phyloP scores from a whole-genome alignment of 805 yeast genomes.

The Yamadazyma phyllophila region DNA sequence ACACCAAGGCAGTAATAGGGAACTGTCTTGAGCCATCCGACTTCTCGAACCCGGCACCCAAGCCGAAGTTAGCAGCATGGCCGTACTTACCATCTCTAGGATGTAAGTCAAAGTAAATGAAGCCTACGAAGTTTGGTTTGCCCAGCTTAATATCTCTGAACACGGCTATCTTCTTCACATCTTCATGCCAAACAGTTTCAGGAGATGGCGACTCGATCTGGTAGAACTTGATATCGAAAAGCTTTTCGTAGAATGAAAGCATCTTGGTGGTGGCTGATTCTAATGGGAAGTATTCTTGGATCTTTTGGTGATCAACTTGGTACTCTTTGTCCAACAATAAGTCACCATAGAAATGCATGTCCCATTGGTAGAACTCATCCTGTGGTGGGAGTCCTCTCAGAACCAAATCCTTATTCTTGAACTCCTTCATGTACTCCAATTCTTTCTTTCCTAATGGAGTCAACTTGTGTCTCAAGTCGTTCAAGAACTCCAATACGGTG shows the following conservation, averaged over 20 bases:
- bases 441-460: conserved; percentile 60
- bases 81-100: conserved; percentile 87
- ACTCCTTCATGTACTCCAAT: conserved; percentile 40
- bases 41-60: conserved; percentile 57
- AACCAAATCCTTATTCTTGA: conserved; percentile 55
- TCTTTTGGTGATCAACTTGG: conserved; percentile 67
- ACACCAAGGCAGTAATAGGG: conserved; percentile 77
- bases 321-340: conserved; percentile 63
- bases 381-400: conserved; percentile 43
- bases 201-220: conserved; percentile 41
- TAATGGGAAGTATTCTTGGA: conserved; percentile 78
- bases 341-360: conserved; percentile 64
- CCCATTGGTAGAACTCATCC: conserved; percentile 61
- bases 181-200: conserved; percentile 69
- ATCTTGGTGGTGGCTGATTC: conserved; percentile 63
- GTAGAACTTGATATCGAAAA: conserved; percentile 67
- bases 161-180: conserved; percentile 71
- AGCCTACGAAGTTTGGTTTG: conserved; percentile 59
- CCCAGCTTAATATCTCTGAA: conserved; percentile 55
- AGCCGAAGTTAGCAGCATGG: conserved; percentile 82
- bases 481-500: conserved; percentile 58
- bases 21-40: conserved; percentile 48
- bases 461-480: conserved; percentile 58
- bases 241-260: conserved; percentile 66
- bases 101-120: conserved; percentile 76